Evolutionary conservation across 2,329 filamentous ascomycete genomes (phyloP), one percentile per base, ranked within the genome.

Genomic region (Fusarium anguioides): DNA sequence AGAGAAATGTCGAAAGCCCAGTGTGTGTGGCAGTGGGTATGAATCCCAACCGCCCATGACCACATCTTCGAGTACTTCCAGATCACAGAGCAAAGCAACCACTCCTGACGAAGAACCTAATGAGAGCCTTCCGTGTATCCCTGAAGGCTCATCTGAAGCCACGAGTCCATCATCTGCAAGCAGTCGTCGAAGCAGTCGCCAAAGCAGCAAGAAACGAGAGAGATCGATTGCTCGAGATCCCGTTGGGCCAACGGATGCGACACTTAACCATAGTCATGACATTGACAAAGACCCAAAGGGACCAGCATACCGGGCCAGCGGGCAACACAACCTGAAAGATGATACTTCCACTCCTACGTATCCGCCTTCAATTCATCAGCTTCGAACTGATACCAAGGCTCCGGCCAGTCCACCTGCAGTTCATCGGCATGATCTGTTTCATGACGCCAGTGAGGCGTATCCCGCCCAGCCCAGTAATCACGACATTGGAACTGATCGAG

Each of bases 1-100:
- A 26, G 72, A 78, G 44, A 68, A 47, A 35, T 52, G 61, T 17
- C 52, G 36, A 23, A 64, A 61, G 15, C 51, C 40, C n/a, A 53
- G 40, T 8, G 26, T 49, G 6, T 42, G 40, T 11, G 21, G 23
- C 20, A 42, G 31, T 17, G 68, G 58, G 26, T 77, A 77, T 45
- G 45, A 55, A 15, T 24, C 68, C 4, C 45, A 61, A 4, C 29
- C 64, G 12, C 68, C 69, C 18, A 77, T 77, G 74, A 65, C 48
- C 12, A 55, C 46, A 18, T 51, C 40, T n/a, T 44, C 62, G 18
- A 51, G 47, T 8, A 48, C 59, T 39, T 60, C 55, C 3, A 20
- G 45, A 18, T 27, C 33, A 8, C 33, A 37, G n/a, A 61, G 58
- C 47, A 45, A 46, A 14, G 10, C 20, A 12, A 41, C 49, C 18